Conservation (phyloP, 768 basidiomycete species). For the Pleurotus sapidus region DNA sequence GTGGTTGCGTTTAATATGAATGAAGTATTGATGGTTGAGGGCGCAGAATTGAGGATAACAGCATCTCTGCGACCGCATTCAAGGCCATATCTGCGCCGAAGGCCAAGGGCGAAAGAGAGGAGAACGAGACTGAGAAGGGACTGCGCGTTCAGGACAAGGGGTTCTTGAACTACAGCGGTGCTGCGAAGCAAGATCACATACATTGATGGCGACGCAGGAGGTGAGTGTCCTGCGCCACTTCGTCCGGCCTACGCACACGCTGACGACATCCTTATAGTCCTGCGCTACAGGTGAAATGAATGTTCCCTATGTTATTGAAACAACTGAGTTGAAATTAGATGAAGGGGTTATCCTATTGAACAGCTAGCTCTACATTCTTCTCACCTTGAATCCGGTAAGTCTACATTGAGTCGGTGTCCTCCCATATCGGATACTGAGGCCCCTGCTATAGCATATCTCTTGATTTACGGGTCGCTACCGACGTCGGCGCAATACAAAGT, state of each 20-base stretch:
- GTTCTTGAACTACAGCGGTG: slow-evolving; percentile 81
- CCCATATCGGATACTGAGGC: background rate
- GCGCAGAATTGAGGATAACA: slow-evolving; percentile 74
- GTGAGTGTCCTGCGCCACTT: slow-evolving; percentile 30
- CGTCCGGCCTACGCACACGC: slow-evolving; percentile 1
- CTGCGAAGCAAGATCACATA: slow-evolving; percentile 81
- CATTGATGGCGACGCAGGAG: slow-evolving; percentile 86
- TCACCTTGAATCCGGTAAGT: slow-evolving; percentile 66
- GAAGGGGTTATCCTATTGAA: slow-evolving; percentile 89
- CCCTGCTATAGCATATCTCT: slow-evolving; percentile 58
- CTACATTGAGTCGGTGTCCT: too few relatives aligned
- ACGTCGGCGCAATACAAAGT: slow-evolving; percentile 51
- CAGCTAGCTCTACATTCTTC: slow-evolving; percentile 78
- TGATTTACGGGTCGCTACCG: slow-evolving; percentile 86
- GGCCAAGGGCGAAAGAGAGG: slow-evolving; percentile 60
- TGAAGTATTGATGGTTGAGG: too few relatives aligned
- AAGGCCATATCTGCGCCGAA: slow-evolving; percentile 65
- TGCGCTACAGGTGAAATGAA: slow-evolving; percentile 68
- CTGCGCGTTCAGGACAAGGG: slow-evolving; percentile 78
- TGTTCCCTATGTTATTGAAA: background rate
- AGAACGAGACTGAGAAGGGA: slow-evolving; percentile 83
- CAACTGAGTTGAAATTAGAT: background rate
- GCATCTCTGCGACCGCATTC: slow-evolving; percentile 78
- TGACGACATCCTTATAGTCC: slow-evolving; percentile 29
- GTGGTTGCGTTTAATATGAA: too few relatives aligned